Evolutionary conservation across 129 eudicot species (phyloP).

Genomic region (Ambrosia trifida): DNA sequence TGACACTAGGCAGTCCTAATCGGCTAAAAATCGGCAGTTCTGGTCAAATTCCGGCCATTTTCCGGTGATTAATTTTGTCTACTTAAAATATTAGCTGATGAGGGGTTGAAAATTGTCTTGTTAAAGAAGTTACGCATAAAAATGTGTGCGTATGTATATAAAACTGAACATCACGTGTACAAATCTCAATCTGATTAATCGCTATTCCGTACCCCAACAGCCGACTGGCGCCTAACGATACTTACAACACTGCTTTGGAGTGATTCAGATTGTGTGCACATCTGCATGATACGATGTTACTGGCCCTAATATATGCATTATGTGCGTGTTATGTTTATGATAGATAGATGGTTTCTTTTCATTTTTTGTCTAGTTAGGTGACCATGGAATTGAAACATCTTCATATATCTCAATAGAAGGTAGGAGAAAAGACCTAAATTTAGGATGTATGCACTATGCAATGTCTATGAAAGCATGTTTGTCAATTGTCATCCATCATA

Average conservation of each 20-base stretch:
- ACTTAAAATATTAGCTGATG: too few relatives aligned
- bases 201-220: too few relatives aligned
- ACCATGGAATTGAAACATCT: not conserved
- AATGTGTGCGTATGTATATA: too few relatives aligned
- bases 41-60: too few relatives aligned
- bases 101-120: too few relatives aligned
- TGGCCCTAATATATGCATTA: not conserved
- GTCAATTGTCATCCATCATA: not conserved
- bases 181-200: too few relatives aligned
- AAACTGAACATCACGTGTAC: too few relatives aligned
- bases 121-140: too few relatives aligned
- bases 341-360: not conserved
- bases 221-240: too few relatives aligned
- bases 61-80: too few relatives aligned
- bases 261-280: not conserved
- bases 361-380: conserved; percentile 7
- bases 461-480: not conserved
- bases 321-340: not conserved
- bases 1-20: too few relatives aligned
- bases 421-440: not conserved
- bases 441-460: conserved; percentile 6
- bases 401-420: conserved; percentile 8
- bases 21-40: too few relatives aligned
- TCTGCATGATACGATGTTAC: not conserved
- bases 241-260: not conserved